A percentile compares a stretch with the other conserved stretches of the same genome.
phyloP scores from a whole-genome alignment of 805 yeast species.

The Barnettozyma pratensis region DNA sequence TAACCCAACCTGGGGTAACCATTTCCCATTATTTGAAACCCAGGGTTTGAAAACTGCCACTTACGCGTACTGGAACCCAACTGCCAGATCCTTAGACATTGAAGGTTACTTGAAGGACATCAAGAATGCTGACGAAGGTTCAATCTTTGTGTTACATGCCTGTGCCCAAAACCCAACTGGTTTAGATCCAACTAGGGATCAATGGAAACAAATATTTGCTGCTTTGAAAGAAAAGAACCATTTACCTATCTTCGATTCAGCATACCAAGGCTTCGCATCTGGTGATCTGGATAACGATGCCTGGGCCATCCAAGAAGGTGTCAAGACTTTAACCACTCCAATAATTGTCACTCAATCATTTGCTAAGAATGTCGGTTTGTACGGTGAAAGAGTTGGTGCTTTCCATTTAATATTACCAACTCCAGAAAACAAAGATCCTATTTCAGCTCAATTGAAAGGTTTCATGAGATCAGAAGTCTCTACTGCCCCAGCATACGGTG shows the following conservation, averaged over 20 bases:
- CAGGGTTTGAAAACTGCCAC: slow-evolving; percentile 61
- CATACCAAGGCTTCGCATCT: slow-evolving; percentile 96
- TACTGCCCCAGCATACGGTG: slow-evolving; percentile 94
- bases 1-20: slow-evolving; percentile 98
- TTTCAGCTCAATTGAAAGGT: slow-evolving; percentile 69
- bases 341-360: slow-evolving; percentile 87
- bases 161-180: slow-evolving; percentile 99
- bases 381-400: slow-evolving; percentile 96
- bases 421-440: slow-evolving; percentile 44
- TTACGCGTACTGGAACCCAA: slow-evolving; percentile 85
- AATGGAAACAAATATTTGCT: slow-evolving; percentile 71
- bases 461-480: slow-evolving; percentile 82
- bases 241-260: slow-evolving; percentile 85
- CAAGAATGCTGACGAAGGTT: slow-evolving; percentile 64
- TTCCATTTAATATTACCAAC: slow-evolving; percentile 64
- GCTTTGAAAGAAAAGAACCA: slow-evolving; percentile 58
- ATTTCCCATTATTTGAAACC: slow-evolving; percentile 70
- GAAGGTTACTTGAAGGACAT: slow-evolving; percentile 63
- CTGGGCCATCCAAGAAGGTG: slow-evolving; percentile 63
- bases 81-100: slow-evolving; percentile 65
- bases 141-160: slow-evolving; percentile 81
- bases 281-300: slow-evolving; percentile 84
- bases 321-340: slow-evolving; percentile 46
- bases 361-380: slow-evolving; percentile 94
- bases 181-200: slow-evolving; percentile 78